Conservation (phyloP, 495 filamentous ascomycete species). For the Xylaria bambusicola region DNA sequence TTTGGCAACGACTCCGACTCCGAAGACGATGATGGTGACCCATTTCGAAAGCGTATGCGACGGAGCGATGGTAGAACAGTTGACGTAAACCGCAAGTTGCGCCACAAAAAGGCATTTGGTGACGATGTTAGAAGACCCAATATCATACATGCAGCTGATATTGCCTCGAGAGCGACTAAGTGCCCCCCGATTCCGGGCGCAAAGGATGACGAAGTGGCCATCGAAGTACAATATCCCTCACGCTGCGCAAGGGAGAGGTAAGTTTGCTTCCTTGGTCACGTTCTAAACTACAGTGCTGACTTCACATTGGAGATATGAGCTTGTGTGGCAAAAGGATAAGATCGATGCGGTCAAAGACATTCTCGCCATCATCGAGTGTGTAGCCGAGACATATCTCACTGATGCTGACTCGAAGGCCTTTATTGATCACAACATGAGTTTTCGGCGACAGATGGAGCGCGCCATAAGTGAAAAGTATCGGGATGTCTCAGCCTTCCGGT, state of each 20-base stretch:
- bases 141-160: constrained; percentile 67
- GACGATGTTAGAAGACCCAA: constrained; percentile 56
- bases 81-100: constrained; percentile 61
- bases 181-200: constrained; percentile 51
- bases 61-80: constrained; percentile 26
- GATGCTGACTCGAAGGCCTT: constrained; percentile 64
- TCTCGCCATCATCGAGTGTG: constrained; percentile 70
- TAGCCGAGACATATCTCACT: constrained; percentile 73
- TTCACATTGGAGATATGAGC: constrained; percentile 63
- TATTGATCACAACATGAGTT: constrained; percentile 70
- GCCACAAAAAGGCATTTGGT: constrained; percentile 57
- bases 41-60: constrained; percentile 34
- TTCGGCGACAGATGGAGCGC: constrained; percentile 70
- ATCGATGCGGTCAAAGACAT: constrained; percentile 89
- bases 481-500: constrained; percentile 67
- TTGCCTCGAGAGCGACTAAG: constrained; percentile 55
- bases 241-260: constrained; percentile 68
- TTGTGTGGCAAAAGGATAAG: constrained; percentile 75
- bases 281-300: constrained; percentile 24
- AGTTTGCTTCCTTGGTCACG: constrained; percentile 6
- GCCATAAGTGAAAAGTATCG: constrained; percentile 62
- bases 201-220: constrained; percentile 52
- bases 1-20: constrained; percentile 33
- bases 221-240: constrained; percentile 73
- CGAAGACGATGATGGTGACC: constrained; percentile 28